Evolutionary conservation across 768 basidiomycete genomes (phyloP).

Genomic region (Leccinellum rugosiceps): DNA sequence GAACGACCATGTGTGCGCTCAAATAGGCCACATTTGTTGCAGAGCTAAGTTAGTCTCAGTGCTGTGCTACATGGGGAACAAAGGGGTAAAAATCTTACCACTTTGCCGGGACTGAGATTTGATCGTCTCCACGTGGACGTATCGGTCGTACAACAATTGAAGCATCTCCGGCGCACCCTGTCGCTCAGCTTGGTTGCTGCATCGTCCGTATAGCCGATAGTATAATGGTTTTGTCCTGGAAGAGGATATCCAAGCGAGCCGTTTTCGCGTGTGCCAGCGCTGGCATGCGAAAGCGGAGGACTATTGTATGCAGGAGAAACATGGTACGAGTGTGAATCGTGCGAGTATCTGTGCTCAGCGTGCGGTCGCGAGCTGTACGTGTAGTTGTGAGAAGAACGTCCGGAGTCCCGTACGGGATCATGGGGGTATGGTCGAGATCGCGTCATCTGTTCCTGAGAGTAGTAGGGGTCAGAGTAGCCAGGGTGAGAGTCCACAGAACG

Average conservation of each 20-base stretch:
- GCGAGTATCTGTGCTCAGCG: constrained; percentile 30
- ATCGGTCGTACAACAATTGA: constrained; percentile 84
- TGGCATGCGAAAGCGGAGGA: constrained; percentile 26
- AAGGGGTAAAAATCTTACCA: constrained; percentile 37
- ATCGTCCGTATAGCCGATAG: constrained; percentile 64
- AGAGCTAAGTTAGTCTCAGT: constrained; percentile 32
- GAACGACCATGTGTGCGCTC: constrained; percentile 79
- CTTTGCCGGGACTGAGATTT: constrained; percentile 79
- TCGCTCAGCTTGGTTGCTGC: constrained; percentile 79
- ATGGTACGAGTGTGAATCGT: constrained; percentile 34
- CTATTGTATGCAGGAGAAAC: constrained; percentile 24
- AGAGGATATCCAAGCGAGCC: constrained; percentile 34
- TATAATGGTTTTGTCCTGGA: constrained; percentile 36
- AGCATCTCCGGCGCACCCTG: constrained; percentile 71
- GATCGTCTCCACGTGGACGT: constrained; percentile 79
- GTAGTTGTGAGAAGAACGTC: constrained; percentile 36
- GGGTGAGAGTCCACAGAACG: constrained; percentile 29
- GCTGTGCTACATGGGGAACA: neutral
- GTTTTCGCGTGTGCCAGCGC: constrained; percentile 22
- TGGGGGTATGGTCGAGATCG: constrained; percentile 33
- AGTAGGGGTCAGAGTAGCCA: constrained; percentile 37
- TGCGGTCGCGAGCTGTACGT: constrained; percentile 25
- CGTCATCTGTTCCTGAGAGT: constrained; percentile 35
- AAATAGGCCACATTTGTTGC: constrained; percentile 73
- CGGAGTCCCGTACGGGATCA: constrained; percentile 32